phyloP scores from a whole-genome alignment of 192 early-diverging fungal genomes.

The Coemansia sp. region DNA sequence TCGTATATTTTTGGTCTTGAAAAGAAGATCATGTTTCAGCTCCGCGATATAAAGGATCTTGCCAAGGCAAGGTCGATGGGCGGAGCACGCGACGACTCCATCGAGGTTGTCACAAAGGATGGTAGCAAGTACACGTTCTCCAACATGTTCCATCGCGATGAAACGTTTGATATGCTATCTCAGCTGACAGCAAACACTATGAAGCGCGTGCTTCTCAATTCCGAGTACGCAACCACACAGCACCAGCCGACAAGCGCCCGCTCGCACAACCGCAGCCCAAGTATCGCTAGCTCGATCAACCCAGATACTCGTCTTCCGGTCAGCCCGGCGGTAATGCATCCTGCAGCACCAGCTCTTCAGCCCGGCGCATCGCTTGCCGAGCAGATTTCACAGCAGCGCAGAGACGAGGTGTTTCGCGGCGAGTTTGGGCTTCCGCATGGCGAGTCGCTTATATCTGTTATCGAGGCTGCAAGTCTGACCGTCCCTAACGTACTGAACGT shows the following conservation, averaged over 20 bases:
- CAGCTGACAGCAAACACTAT: constrained; percentile 87
- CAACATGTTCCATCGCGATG: constrained; percentile 95
- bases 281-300: constrained; percentile 12
- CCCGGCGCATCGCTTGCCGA: constrained; percentile 47
- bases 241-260: constrained; percentile 16
- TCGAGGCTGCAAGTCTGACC: constrained; percentile 57
- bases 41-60: constrained; percentile 90
- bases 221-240: constrained; percentile 51
- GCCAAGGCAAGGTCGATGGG: constrained; percentile 87
- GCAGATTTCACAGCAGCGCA: constrained; percentile 72
- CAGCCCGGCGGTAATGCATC: too few relatives aligned
- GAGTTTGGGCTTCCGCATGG: constrained; percentile 76
- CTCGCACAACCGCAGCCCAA: constrained; percentile 6
- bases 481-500: constrained; percentile 35
- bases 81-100: constrained; percentile 85
- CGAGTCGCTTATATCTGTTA: constrained; percentile 68
- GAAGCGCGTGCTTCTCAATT: constrained; percentile 82
- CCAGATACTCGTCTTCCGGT: constrained; percentile 10
- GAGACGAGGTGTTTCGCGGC: constrained; percentile 71
- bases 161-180: constrained; percentile 93
- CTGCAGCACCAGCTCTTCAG: not conserved
- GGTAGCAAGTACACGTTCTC: constrained; percentile 81
- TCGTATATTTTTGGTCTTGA: constrained; percentile 91
- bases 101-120: constrained; percentile 83
- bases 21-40: constrained; percentile 85